Percentiles rank a stretch among this genome's conserved stretches.
These are phyloP conservation scores for Lunasporangiospora selenospora DNA, from an alignment of 192 early-diverging fungal genomes.

Conservation along the genomic window DNA sequence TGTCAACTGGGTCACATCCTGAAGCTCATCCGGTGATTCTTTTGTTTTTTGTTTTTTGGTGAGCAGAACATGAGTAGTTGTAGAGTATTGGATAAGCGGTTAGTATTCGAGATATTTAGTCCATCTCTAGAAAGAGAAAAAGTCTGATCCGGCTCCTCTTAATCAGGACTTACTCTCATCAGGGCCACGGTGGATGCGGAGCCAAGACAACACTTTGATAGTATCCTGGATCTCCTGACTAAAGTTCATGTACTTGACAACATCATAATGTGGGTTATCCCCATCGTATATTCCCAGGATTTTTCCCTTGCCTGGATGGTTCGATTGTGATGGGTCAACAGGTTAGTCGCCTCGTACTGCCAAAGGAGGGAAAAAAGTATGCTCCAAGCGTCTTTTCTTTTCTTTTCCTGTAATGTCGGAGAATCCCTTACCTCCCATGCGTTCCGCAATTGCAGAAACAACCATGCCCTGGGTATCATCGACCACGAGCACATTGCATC, in stretches of 20 bases:
- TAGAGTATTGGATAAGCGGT: neutral
- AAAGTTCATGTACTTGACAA: conserved; percentile 82
- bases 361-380: too few species aligned
- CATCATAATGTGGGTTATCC: conserved; percentile 74
- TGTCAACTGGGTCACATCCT: conserved; percentile 54
- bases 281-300: conserved; percentile 80
- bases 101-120: too few species aligned
- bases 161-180: conserved; percentile 67
- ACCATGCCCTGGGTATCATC: conserved; percentile 95
- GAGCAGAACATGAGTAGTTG: neutral
- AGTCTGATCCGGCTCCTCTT: too few species aligned
- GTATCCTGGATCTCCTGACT: conserved; percentile 54
- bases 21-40: conserved; percentile 60
- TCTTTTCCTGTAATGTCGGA: too few species aligned
- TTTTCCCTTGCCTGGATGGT: conserved; percentile 58
- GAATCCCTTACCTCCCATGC: conserved; percentile 62
- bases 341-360: too few species aligned
- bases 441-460: conserved; percentile 79
- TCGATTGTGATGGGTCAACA: too few species aligned
- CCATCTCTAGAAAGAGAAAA: neutral
- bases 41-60: neutral
- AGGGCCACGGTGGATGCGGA: conserved; percentile 62
- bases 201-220: conserved; percentile 75
- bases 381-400: too few species aligned
- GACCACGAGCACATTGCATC: conserved; percentile 75